A percentile compares a stretch with the other conserved stretches of the same genome.
phyloP scores from a whole-genome alignment of 169 alveolate species.

The Plasmodium vivax region DNA sequence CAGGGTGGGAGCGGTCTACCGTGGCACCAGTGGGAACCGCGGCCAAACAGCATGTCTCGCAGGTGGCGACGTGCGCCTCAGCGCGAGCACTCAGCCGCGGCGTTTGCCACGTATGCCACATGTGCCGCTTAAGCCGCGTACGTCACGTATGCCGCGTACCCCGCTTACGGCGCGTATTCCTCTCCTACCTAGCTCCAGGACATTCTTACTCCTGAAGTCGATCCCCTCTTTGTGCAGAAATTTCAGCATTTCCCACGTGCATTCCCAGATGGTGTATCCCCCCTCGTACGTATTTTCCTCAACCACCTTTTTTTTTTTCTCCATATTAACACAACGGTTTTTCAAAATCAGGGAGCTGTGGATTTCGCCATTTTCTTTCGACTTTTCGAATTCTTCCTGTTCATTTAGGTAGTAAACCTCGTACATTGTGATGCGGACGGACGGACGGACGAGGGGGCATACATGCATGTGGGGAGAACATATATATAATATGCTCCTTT shows the following conservation, averaged over 20 bases:
- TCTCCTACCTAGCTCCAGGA: conserved; percentile 58
- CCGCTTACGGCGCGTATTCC: too few species aligned
- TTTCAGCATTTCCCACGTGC: conserved; percentile 74
- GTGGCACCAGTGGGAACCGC: not conserved
- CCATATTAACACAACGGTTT: conserved; percentile 12
- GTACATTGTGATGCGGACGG: conserved; percentile 23
- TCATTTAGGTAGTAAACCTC: conserved; percentile 64
- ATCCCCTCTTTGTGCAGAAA: conserved; percentile 32
- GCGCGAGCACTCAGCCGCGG: not conserved
- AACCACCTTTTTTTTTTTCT: conserved; percentile 47
- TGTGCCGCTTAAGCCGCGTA: too few species aligned
- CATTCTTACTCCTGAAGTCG: conserved; percentile 30
- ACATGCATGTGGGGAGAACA: not conserved
- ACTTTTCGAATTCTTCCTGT: conserved; percentile 45
- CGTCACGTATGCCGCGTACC: too few species aligned
- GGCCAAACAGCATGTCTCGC: not conserved
- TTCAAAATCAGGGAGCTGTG: conserved; percentile 39
- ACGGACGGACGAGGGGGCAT: not conserved
- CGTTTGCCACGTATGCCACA: not conserved
- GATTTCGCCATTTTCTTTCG: conserved; percentile 25
- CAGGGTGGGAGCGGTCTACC: not conserved
- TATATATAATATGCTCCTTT: not conserved
- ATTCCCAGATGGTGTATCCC: conserved; percentile 75
- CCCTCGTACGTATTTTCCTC: conserved; percentile 54
- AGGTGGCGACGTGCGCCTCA: not conserved